These are phyloP conservation scores for Xerocomellus intermedius DNA, from an alignment of 768 basidiomycete genomes.

Conservation along the genomic window DNA sequence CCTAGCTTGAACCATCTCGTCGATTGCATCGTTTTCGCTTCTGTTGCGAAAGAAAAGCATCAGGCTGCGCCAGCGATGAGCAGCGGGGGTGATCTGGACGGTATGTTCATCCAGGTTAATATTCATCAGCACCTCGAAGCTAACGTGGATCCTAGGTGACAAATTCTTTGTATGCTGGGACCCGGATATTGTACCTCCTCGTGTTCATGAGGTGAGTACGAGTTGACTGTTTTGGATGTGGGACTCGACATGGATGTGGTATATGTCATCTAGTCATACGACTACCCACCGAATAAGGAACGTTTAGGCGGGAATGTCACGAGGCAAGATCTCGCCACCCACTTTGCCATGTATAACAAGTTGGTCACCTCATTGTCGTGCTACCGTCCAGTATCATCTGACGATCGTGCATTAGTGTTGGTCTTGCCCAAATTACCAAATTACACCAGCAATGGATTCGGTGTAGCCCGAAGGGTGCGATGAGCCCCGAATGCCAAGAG, in stretches of 20 bases:
- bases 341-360: slow-evolving; percentile 67
- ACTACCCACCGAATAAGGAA: slow-evolving; percentile 65
- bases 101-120: slow-evolving; percentile 22
- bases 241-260: neutral
- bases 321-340: slow-evolving; percentile 56
- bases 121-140: neutral
- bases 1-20: slow-evolving; percentile 52
- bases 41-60: slow-evolving; percentile 52
- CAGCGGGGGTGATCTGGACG: slow-evolving; percentile 66
- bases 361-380: slow-evolving; percentile 25
- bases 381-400: neutral
- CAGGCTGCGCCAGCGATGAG: slow-evolving; percentile 69
- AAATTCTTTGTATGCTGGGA: slow-evolving; percentile 73
- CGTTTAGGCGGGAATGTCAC: slow-evolving; percentile 46
- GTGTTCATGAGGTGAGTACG: slow-evolving; percentile 48
- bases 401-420: slow-evolving; percentile 39
- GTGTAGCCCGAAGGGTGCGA: slow-evolving; percentile 51
- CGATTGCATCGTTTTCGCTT: slow-evolving; percentile 68
- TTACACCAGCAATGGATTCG: slow-evolving; percentile 63
- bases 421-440: slow-evolving; percentile 54
- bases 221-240: neutral
- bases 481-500: slow-evolving; percentile 66
- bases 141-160: slow-evolving; percentile 44
- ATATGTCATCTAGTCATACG: slow-evolving; percentile 48
- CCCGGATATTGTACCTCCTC: slow-evolving; percentile 54